phyloP scores from a whole-genome alignment of 306 rosid genomes.

The Sicyos baderoa region DNA sequence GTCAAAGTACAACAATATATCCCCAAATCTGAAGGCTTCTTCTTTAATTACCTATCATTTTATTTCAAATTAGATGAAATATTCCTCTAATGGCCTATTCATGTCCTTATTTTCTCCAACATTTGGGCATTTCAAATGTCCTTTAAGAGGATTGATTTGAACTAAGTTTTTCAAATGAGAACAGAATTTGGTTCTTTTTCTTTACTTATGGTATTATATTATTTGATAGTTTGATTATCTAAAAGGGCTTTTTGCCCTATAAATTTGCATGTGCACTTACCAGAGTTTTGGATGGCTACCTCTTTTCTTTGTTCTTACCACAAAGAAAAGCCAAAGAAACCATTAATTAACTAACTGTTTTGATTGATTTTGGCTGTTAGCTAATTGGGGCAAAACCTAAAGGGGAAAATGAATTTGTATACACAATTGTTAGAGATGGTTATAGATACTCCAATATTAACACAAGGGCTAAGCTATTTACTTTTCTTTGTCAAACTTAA shows the following conservation, averaged over 20 bases:
- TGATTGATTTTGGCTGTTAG: neutral
- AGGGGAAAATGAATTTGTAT: neutral
- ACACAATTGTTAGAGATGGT: neutral
- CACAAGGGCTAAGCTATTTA: neutral
- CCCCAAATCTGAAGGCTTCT: constrained; percentile 23
- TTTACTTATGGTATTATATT: neutral
- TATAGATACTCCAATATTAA: neutral
- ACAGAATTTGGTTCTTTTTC: neutral
- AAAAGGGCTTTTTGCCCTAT: neutral
- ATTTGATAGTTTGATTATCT: neutral
- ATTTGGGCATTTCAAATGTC: constrained; percentile 3
- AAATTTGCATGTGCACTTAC: neutral
- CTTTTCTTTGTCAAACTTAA: neutral
- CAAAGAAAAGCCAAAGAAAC: neutral
- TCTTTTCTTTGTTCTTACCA: neutral
- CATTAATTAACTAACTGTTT: neutral
- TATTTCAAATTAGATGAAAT: neutral
- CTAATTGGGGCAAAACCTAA: neutral
- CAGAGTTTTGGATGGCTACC: constrained; percentile 3
- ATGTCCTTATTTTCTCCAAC: neutral
- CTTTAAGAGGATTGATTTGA: constrained; percentile 1
- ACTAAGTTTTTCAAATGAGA: constrained; percentile 11
- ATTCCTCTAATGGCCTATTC: neutral
- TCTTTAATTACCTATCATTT: neutral
- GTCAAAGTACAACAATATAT: constrained; percentile 49